phyloP scores from a whole-genome alignment of 2,329 filamentous ascomycete species.

The Cladobotryum mycophilum region DNA sequence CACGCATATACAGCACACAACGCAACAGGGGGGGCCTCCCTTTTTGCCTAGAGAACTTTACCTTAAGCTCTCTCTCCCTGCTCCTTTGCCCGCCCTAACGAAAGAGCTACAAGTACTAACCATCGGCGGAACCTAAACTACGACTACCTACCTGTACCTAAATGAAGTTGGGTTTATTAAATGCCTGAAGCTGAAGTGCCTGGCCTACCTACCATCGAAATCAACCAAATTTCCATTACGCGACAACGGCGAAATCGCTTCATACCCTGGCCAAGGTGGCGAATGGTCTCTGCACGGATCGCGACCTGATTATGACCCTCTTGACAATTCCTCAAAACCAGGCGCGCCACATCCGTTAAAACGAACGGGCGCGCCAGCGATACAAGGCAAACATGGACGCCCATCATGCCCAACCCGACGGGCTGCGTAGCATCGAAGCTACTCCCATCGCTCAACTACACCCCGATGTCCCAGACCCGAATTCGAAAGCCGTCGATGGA shows the following conservation, averaged over 20 bases:
- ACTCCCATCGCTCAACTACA: slow-evolving; percentile 52
- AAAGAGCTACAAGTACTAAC: too few relatives aligned
- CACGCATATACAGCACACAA: too few relatives aligned
- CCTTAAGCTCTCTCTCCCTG: not conserved
- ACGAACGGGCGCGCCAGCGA: slow-evolving; percentile 6
- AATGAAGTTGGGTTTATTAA: too few relatives aligned
- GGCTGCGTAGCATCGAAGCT: slow-evolving; percentile 24
- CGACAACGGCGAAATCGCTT: not conserved
- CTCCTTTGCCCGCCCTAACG: too few relatives aligned
- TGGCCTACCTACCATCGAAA: not conserved
- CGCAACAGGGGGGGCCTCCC: too few relatives aligned
- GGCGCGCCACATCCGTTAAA: slow-evolving; percentile 7
- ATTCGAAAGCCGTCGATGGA: slow-evolving; percentile 52
- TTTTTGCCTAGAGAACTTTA: too few relatives aligned
- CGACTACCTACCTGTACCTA: too few relatives aligned
- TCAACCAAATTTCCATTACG: not conserved
- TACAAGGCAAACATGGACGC: slow-evolving; percentile 19
- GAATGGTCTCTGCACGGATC: too few relatives aligned
- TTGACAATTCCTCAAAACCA: not conserved
- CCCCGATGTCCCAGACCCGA: slow-evolving; percentile 39
- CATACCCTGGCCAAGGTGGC: not conserved
- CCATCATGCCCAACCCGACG: slow-evolving; percentile 15
- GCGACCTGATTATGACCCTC: slow-evolving; percentile 3
- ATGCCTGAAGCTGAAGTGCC: too few relatives aligned
- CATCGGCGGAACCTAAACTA: too few relatives aligned